phyloP scores from a whole-genome alignment of 1,139 yeast species.

The Pneumocystis sp. region DNA sequence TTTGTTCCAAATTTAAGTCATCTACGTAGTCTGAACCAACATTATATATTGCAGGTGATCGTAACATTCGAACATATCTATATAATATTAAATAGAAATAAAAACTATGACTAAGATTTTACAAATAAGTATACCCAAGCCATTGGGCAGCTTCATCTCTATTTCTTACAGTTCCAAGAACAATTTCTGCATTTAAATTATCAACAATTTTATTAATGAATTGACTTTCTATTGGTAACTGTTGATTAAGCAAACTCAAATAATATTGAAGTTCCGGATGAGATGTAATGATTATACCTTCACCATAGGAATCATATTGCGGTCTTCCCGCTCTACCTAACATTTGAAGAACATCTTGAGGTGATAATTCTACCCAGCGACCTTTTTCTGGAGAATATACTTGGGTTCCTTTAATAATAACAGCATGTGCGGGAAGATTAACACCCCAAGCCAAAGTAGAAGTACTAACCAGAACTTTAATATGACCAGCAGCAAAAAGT shows the following conservation, averaged over 20 bases:
- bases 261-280: conserved; percentile 79
- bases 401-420: conserved; percentile 86
- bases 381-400: conserved; percentile 86
- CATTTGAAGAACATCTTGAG: conserved; percentile 93
- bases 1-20: conserved; percentile 35
- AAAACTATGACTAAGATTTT: not conserved
- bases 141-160: conserved; percentile 60
- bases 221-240: conserved; percentile 85
- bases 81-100: not conserved
- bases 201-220: conserved; percentile 58
- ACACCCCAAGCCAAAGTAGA: conserved; percentile 99
- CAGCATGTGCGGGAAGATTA: conserved; percentile 92
- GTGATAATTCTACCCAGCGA: conserved; percentile 72
- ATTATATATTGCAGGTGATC: conserved; percentile 57
- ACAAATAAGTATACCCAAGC: conserved; percentile 63
- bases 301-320: conserved; percentile 79
- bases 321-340: conserved; percentile 95
- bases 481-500: conserved; percentile 71
- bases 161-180: conserved; percentile 47
- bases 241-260: conserved; percentile 75
- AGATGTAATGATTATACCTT: conserved; percentile 82
- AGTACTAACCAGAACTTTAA: conserved; percentile 74
- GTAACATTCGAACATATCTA: conserved; percentile 55
- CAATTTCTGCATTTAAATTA: conserved; percentile 74
- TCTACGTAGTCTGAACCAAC: conserved; percentile 53